Percentiles rank a stretch among this genome's conserved stretches.
Evolutionary conservation across 768 basidiomycete species (phyloP).

Genomic region (Chalciporus piperatus): DNA sequence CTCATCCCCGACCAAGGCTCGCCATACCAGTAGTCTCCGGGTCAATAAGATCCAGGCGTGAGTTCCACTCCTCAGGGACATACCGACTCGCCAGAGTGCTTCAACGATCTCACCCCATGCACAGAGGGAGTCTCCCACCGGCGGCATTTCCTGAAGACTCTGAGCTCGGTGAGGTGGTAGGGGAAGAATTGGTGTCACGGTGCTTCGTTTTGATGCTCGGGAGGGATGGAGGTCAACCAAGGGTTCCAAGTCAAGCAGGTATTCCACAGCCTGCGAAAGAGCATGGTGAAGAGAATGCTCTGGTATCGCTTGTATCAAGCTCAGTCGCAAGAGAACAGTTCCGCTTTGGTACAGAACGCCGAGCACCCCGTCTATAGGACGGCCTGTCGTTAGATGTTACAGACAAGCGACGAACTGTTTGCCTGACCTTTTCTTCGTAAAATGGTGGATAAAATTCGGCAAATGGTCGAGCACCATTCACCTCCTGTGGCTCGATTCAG

Average conservation of each 20-base stretch:
- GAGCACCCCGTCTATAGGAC: conserved; percentile 19
- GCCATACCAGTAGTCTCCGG: conserved; percentile 55
- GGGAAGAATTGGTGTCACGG: conserved; percentile 10
- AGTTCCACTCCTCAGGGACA: conserved; percentile 20
- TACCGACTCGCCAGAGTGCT: conserved; percentile 35
- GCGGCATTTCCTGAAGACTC: conserved; percentile 35
- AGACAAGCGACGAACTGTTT: not conserved
- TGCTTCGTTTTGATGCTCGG: not conserved
- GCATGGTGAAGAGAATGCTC: conserved; percentile 28
- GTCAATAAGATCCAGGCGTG: conserved; percentile 54
- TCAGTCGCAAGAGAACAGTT: conserved; percentile 35
- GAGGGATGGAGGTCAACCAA: conserved; percentile 3
- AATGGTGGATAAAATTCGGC: conserved; percentile 44
- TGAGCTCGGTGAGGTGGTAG: conserved; percentile 35
- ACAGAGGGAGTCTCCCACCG: conserved; percentile 28
- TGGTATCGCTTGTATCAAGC: conserved; percentile 31
- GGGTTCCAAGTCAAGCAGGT: conserved; percentile 31
- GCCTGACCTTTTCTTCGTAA: conserved; percentile 14
- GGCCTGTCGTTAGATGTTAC: not conserved
- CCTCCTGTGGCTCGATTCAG: conserved; percentile 52
- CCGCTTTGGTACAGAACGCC: conserved; percentile 24
- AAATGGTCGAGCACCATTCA: conserved; percentile 58
- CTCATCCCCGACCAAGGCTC: conserved; percentile 41
- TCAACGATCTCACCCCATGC: conserved; percentile 55
- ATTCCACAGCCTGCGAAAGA: conserved; percentile 27